Base-by-base conservation (phyloP, 768 basidiomycete genomes). In the Boletus sp. region DNA sequence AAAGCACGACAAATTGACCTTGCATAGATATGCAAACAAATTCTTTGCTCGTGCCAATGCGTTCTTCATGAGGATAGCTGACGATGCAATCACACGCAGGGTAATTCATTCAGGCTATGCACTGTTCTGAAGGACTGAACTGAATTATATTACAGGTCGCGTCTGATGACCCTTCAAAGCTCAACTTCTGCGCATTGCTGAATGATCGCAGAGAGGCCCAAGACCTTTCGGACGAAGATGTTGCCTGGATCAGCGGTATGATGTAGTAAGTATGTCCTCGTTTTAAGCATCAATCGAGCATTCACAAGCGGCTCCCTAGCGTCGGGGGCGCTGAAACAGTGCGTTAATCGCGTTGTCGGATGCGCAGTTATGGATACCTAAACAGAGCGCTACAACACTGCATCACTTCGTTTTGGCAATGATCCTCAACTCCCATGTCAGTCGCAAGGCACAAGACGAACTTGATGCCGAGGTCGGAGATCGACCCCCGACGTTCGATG, bases 181-280 rank as follows among this genome's bases (percentile, higher is more conserved):
- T 42, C 32, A 56, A 53, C 51, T 53, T 56, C 34, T 56, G 55
- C 10, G 51, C 50, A 3, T 5, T 27, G 17, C 23, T 56, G 21
- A 53, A 56, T 32, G 51, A 53, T 9, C 39, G 41, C 6, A 56
- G 53, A 42, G 17, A 43, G 13, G 25, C 21, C 13, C 35, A 43
- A 23, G 30, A 34, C 13, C 51, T 56, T 14, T 53, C 51, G 7
- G 55, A 56, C 23, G 55, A 53, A 30, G 55, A 53, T 33, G 55
- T 56, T 33, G 55, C 55, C 8, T 56, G 55, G 55, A 53, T 47
- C 9, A 47, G 51, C 14, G 55, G 51, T 9, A 47, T 47, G 51
- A 56, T 53, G 40, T 56, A 53, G 55, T 53, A 43, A 42, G 46
- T 21, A 27, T 5, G 17, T n/a, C n/a, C 13, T 27, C 13, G 8